phyloP scores from a whole-genome alignment of 1,284 basidiomycete genomes.

The Pisolithus thermaeus region DNA sequence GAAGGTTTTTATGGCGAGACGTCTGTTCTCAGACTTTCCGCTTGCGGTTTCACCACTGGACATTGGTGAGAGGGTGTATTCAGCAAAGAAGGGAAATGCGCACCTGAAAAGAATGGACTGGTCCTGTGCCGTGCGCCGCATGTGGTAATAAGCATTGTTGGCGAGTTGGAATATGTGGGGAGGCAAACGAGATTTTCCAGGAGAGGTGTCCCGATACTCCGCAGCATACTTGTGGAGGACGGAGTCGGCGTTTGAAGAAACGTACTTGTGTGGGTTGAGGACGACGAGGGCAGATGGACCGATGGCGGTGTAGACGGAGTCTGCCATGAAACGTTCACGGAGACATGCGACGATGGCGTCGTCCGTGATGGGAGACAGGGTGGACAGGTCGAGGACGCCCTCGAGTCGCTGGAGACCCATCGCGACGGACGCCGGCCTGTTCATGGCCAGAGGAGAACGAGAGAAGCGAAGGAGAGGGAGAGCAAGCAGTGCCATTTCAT shows the following conservation, averaged over 20 bases:
- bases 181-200: slow-evolving; percentile 47
- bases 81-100: slow-evolving; percentile 17
- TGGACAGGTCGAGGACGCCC: slow-evolving; percentile 58
- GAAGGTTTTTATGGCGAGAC: slow-evolving; percentile 87
- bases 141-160: slow-evolving; percentile 93
- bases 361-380: slow-evolving; percentile 59
- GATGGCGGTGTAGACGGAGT: slow-evolving; percentile 76
- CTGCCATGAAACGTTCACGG: slow-evolving; percentile 80
- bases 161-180: slow-evolving; percentile 89
- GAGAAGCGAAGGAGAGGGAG: background rate
- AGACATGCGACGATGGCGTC: slow-evolving; percentile 78
- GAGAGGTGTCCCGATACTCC: slow-evolving; percentile 62
- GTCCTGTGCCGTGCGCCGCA: slow-evolving; percentile 91
- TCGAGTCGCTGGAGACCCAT: slow-evolving; percentile 58
- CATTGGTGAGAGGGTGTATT: background rate
- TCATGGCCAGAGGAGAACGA: slow-evolving; percentile 17
- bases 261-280: slow-evolving; percentile 86
- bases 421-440: slow-evolving; percentile 29
- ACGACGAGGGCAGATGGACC: slow-evolving; percentile 72
- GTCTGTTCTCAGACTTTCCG: slow-evolving; percentile 88
- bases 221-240: slow-evolving; percentile 79
- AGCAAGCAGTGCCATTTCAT: no score
- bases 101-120: slow-evolving; percentile 85
- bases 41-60: slow-evolving; percentile 85
- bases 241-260: slow-evolving; percentile 75